Percentiles rank a stretch among this genome's conserved stretches.
phyloP scores from a whole-genome alignment of 73 alveolate species.

The Paramecium biaurelia region DNA sequence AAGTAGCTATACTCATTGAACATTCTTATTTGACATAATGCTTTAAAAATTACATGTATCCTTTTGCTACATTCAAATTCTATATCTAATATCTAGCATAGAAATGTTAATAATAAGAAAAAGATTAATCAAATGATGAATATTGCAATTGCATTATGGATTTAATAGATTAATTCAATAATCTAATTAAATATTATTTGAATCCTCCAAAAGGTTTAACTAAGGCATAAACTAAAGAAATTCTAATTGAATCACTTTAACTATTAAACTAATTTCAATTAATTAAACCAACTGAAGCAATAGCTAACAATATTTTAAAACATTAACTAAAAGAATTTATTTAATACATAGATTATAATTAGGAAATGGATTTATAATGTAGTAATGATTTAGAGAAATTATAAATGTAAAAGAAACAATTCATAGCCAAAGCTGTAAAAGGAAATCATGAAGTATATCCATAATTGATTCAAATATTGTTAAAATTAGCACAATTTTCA shows the following conservation, averaged over 20 bases:
- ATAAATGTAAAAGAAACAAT: neutral
- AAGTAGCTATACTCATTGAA: neutral
- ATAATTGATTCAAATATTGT: neutral
- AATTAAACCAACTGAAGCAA: neutral
- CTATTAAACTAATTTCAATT: neutral
- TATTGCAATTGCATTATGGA: neutral
- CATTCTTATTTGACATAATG: neutral
- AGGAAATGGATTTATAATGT: neutral
- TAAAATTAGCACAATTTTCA: neutral
- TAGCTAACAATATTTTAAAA: neutral
- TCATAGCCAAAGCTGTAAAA: neutral
- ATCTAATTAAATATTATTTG: neutral
- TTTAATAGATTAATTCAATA: neutral
- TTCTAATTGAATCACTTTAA: neutral
- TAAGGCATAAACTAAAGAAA: neutral
- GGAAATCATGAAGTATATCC: neutral
- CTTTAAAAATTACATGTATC: constrained; percentile 2
- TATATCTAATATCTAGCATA: neutral
- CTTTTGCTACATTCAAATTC: constrained; percentile 2
- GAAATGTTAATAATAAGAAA: neutral
- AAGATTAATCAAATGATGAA: neutral
- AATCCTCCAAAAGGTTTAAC: neutral
- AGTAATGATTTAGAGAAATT: neutral
- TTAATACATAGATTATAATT: neutral
- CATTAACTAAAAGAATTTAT: neutral